phyloP scores from a whole-genome alignment of 192 early-diverging fungal species.

The Chytriomyces sp. region DNA sequence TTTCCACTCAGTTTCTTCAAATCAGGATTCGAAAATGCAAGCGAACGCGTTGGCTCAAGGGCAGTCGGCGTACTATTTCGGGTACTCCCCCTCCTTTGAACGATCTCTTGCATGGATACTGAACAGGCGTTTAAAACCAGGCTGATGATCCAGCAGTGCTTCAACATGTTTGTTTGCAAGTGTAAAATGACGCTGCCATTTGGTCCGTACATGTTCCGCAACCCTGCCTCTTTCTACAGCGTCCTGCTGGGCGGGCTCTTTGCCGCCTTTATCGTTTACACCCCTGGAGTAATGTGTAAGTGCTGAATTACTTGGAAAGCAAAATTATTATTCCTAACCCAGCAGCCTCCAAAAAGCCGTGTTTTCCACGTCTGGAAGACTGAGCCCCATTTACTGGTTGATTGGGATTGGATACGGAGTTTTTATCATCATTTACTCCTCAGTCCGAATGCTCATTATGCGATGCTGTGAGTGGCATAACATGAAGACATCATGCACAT shows the following conservation, averaged over 20 bases:
- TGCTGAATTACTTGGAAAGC: background rate
- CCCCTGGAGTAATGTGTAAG: constrained; percentile 73
- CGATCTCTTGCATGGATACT: background rate
- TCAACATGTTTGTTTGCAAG: constrained; percentile 96
- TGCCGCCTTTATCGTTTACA: constrained; percentile 80
- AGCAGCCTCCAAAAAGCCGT: constrained; percentile 50
- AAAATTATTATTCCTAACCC: constrained; percentile 12
- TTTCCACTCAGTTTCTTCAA: constrained; percentile 45
- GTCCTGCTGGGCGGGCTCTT: constrained; percentile 71
- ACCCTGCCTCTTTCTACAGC: constrained; percentile 72
- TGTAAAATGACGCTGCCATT: constrained; percentile 74
- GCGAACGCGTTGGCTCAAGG: constrained; percentile 69
- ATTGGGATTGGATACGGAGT: constrained; percentile 85
- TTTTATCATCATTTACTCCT: constrained; percentile 76
- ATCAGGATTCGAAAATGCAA: constrained; percentile 52
- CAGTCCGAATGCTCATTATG: constrained; percentile 66
- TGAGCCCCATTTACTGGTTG: constrained; percentile 80
- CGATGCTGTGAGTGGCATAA: constrained; percentile 55
- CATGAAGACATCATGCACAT: background rate
- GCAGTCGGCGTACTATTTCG: constrained; percentile 74
- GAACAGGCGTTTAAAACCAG: constrained; percentile 5
- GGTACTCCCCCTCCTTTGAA: background rate
- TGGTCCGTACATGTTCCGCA: constrained; percentile 54
- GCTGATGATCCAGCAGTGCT: constrained; percentile 87
- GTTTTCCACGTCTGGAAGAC: constrained; percentile 62